Base-by-base conservation (phyloP, 208 protist genomes). In the Naegleria fowleri region DNA sequence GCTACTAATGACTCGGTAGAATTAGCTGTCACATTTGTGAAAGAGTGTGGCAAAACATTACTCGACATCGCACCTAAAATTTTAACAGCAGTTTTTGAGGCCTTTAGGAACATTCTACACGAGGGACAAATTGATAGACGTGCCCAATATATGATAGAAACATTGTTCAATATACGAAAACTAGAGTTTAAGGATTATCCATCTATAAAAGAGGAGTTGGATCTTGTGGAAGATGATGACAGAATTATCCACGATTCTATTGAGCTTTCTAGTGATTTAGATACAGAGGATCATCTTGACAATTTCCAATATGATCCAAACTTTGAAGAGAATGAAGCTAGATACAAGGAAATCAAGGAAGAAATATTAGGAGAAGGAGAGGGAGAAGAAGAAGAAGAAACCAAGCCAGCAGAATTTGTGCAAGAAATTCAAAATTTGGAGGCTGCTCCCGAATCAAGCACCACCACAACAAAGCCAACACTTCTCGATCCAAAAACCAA, bases 71-170 rank as follows among this genome's bases (percentile, higher is more conserved):
- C 86, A 39, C 40, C 55, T 40, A 38, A 75, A 91, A 92, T 92
- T 1, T 93, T 97, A 29, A 92, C 95, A 75, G 86, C 89, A 5
- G 95, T 98, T 38, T 97, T 97, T 79, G 96, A 98, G 52, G 93
- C 94, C 43, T 93, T 98, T 55, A 92, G 97, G 55, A 90, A 85
- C 29, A 97, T 98, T 43, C 93, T 98, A 51, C 95, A 98, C 93
- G 98, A 99, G 52, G 97, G 96, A 33, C 92, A 96, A 25, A 97
- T 99, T 48, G 97, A 97, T 59, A 93, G 95, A 48, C 96, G 97
- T 59, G 95, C 97, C 29, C 98, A 99, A 95, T 98, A 99, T 88
- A 96, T 99, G 91, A 97, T 99, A 76, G 98, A 99, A 93, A 92
- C 94, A 22, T 97, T 98, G 43, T 97, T 99, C 67, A 94, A 94